Evolutionary conservation across 2,329 filamentous ascomycete species (phyloP).

Genomic region (Apiospora phragmitis): DNA sequence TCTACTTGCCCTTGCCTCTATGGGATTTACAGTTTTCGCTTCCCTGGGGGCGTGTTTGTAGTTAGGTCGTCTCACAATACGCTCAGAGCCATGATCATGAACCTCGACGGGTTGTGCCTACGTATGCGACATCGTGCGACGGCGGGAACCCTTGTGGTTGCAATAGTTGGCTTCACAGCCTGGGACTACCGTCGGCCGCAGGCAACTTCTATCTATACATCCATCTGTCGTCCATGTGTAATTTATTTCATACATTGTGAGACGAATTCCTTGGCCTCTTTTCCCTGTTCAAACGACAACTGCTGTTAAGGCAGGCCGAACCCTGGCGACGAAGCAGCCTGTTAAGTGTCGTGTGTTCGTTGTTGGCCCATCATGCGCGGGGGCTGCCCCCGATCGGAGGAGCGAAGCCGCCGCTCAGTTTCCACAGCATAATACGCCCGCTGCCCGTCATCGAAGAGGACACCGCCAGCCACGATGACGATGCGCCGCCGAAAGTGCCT

Average conservation of each 20-base stretch:
- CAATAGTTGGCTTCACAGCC: not conserved
- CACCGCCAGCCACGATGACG: conserved; percentile 1
- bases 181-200: not conserved
- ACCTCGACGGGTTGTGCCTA: not conserved
- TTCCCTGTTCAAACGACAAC: not conserved
- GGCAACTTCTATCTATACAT: too few species aligned
- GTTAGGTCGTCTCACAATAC: not conserved
- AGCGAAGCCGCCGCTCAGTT: not conserved
- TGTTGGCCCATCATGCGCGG: not conserved
- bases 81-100: not conserved
- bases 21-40: not conserved
- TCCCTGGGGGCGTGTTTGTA: not conserved
- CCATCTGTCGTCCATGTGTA: not conserved
- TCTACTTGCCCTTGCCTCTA: not conserved
- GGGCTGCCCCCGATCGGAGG: not conserved
- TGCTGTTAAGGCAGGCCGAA: not conserved
- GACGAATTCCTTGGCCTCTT: not conserved
- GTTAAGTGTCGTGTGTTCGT: not conserved
- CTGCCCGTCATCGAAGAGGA: not conserved
- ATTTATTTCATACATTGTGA: not conserved
- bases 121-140: not conserved
- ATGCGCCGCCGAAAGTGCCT: conserved; percentile 6
- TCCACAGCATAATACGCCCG: not conserved
- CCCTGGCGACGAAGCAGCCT: not conserved
- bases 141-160: not conserved